Evolutionary conservation across 306 rosid species (phyloP).

Genomic region (Glycyrrhiza uralensis): DNA sequence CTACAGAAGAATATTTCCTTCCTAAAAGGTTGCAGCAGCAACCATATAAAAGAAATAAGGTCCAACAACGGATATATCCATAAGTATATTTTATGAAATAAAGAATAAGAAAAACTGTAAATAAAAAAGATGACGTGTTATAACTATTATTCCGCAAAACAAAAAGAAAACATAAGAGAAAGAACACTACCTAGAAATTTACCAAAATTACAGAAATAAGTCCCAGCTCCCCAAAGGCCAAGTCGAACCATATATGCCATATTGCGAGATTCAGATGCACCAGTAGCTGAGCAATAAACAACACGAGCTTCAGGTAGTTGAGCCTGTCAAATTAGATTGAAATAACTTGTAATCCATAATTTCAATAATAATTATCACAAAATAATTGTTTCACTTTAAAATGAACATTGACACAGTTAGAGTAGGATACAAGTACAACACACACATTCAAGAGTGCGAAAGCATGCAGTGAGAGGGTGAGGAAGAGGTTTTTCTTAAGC

Average conservation of each 20-base stretch:
- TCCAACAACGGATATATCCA: background rate
- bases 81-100: background rate
- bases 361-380: background rate
- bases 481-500: background rate
- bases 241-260: conserved; percentile 99
- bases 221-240: conserved; percentile 97
- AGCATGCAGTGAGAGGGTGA: too few relatives aligned
- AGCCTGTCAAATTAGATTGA: conserved; percentile 53
- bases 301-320: conserved; percentile 87
- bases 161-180: background rate
- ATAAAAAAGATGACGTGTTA: background rate
- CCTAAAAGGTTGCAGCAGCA: background rate
- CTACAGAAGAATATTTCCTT: background rate
- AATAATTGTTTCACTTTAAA: background rate
- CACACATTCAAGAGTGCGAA: too few relatives aligned
- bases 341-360: background rate
- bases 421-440: conserved; percentile 6
- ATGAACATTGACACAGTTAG: background rate
- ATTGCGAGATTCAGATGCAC: conserved; percentile 97
- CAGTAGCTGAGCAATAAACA: conserved; percentile 97
- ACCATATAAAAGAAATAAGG: background rate
- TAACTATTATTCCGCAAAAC: background rate
- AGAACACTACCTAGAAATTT: conserved; percentile 72
- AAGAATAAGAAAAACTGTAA: background rate
- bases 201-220: conserved; percentile 70